phyloP scores from a whole-genome alignment of 768 basidiomycete species.

The Mycena metata region DNA sequence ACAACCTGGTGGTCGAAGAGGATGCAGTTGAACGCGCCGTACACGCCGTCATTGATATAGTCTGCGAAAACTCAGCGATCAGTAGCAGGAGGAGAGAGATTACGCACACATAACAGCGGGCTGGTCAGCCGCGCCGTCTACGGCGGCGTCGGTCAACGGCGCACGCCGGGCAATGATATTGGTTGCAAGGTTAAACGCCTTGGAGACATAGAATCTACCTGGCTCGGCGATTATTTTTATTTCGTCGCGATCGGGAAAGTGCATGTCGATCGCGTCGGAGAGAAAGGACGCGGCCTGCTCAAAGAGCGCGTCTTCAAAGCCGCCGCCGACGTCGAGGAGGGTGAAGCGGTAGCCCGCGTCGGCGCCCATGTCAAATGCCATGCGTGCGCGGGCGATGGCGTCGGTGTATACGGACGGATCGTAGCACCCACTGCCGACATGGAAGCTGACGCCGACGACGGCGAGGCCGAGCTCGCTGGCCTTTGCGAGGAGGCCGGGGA shows the following conservation, averaged over 20 bases:
- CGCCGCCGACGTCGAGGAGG: conserved; percentile 94
- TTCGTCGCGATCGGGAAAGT: conserved; percentile 82
- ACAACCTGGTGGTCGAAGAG: conserved; percentile 96
- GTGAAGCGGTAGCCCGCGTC: conserved; percentile 85
- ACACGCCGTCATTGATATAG: conserved; percentile 99
- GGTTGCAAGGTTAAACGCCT: conserved; percentile 91
- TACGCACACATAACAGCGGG: conserved; percentile 90
- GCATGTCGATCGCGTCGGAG: conserved; percentile 74
- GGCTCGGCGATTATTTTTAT: conserved; percentile 95
- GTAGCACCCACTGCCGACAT: conserved; percentile 97
- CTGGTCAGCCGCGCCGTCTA: conserved; percentile 50
- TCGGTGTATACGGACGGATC: conserved; percentile 92
- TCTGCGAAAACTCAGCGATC: conserved; percentile 61
- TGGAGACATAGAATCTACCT: conserved; percentile 93
- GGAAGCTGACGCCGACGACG: conserved; percentile 96
- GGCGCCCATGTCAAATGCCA: conserved; percentile 89
- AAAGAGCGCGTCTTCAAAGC: conserved; percentile 92
- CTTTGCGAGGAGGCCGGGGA: conserved; percentile 82
- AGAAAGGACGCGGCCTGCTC: conserved; percentile 83
- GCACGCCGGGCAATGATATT: conserved; percentile 93
- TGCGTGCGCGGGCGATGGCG: conserved; percentile 85
- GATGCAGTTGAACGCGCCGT: conserved; percentile 97
- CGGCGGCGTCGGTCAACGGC: conserved; percentile 55
- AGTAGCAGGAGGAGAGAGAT: conserved; percentile 10
- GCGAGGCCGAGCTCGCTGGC: conserved; percentile 85